Conservation (phyloP, 225 moss, liverwort and hornwort species). For the Bryoerythrophyllum caledonicum region DNA sequence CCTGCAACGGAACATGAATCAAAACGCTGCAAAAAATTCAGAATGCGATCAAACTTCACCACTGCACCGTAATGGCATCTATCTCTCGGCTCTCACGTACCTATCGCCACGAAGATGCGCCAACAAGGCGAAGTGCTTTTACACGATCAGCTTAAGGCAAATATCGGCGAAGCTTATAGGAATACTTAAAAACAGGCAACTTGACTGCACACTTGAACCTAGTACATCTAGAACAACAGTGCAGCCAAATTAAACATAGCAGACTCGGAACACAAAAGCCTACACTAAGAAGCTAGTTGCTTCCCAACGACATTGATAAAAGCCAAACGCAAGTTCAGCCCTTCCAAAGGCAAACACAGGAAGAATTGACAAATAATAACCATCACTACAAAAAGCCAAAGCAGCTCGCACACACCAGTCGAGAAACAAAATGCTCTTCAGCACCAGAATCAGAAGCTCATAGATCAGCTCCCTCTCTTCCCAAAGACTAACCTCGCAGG, state of each 20-base stretch:
- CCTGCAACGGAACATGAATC: not conserved
- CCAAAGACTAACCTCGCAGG: not conserved
- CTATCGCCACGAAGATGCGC: not conserved
- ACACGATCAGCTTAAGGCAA: slow-evolving; percentile 1
- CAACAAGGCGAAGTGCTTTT: not conserved
- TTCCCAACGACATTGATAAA: not conserved
- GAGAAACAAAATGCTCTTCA: not conserved
- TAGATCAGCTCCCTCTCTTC: slow-evolving; percentile 8
- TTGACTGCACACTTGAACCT: not conserved
- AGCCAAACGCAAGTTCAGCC: slow-evolving; percentile 6
- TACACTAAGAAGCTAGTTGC: not conserved
- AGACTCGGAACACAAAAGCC: slow-evolving; percentile 1
- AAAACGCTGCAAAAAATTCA: not conserved
- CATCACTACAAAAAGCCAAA: not conserved
- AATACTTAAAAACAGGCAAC: not conserved
- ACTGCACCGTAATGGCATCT: not conserved
- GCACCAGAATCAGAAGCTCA: not conserved
- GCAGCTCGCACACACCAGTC: not conserved
- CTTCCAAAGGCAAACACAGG: not conserved
- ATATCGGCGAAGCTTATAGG: not conserved
- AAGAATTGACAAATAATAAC: not conserved
- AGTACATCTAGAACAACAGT: not conserved
- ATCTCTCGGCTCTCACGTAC: not conserved
- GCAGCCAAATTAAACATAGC: slow-evolving; percentile 4
- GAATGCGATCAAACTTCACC: not conserved